phyloP scores from a whole-genome alignment of 495 filamentous ascomycete genomes.

The Cryomyces minteri region DNA sequence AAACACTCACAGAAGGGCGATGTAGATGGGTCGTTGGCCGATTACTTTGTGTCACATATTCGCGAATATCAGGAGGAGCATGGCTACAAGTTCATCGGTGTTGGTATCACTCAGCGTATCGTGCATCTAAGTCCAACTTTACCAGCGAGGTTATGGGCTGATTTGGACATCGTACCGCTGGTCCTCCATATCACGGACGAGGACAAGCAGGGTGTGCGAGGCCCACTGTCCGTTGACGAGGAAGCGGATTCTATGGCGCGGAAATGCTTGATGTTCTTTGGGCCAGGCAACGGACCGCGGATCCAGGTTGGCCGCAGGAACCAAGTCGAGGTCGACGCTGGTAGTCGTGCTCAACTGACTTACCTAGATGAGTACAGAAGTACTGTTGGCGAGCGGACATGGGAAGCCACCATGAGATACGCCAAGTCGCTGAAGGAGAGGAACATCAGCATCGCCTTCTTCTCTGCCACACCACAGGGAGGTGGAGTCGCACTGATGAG shows the following conservation, averaged over 20 bases:
- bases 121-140: conserved; percentile 36
- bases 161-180: conserved; percentile 61
- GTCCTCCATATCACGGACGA: conserved; percentile 27
- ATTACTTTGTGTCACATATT: conserved; percentile 12
- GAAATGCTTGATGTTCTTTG: conserved; percentile 67
- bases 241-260: conserved; percentile 74
- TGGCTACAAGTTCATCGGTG: conserved; percentile 19
- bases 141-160: conserved; percentile 58
- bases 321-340: conserved; percentile 57
- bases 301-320: conserved; percentile 57
- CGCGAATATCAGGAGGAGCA: conserved; percentile 14
- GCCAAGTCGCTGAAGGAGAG: conserved; percentile 44
- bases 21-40: conserved; percentile 4
- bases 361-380: conserved; percentile 42
- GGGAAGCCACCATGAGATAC: conserved; percentile 50
- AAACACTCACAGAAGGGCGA: neutral
- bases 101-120: conserved; percentile 34
- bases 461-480: conserved; percentile 72
- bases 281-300: conserved; percentile 54
- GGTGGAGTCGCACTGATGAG: conserved; percentile 82
- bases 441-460: conserved; percentile 62
- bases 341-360: conserved; percentile 39
- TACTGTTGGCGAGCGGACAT: conserved; percentile 43
- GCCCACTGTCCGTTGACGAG: conserved; percentile 45
- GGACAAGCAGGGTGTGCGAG: conserved; percentile 2